Base-by-base conservation (phyloP, 1,284 basidiomycete species). In the Apiotrichum gracile region DNA sequence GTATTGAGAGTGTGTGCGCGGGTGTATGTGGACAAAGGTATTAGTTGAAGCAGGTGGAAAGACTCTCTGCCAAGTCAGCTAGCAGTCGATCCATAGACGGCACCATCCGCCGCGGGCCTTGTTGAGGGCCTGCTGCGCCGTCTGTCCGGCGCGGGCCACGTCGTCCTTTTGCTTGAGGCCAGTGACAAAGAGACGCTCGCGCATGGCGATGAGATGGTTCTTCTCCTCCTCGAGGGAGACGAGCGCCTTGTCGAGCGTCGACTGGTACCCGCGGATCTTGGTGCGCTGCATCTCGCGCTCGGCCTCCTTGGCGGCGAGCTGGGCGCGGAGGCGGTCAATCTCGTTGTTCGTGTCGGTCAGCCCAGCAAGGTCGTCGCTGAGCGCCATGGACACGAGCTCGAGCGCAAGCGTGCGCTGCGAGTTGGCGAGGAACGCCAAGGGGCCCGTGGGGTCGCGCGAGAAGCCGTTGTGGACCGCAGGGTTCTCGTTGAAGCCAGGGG, bases 261-360 rank as follows among this genome's bases (percentile, higher is more conserved):
- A 12, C 34, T 37, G 42, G 49, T 51, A 45, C 17, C 22, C 24
- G 26, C 26, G 25, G n/a, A 51, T 37, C 25, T 34, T 34, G 26
- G 26, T 26, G 26, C 35, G 34, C 42, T 51, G 43, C 24, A 16
- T 37, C 34, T 37, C 42, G 19, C 35, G 42, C 27, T 39, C 31
- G n/a, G 25, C 19, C 29, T 51, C 49, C 35, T 44, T 51, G 27
- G 25, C 49, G 2, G 34, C 42, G 19, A 47, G 31, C 24, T 47
- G 24, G 33, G 45, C 29, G 19, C 45, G 39, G n/a, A 52, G 51
- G 29, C 31, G 37, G 27, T 52, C 40, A n/a, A 52, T 34, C 51
- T 52, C 51, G 25, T 42, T 33, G 26, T 35, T 45, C 21, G 43
- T 37, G 5, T 47, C 51, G 19, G 43, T 16, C n/a, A 45, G 43